Base-by-base conservation (phyloP, 805 yeast species). In the Clavispora phyllophila region DNA sequence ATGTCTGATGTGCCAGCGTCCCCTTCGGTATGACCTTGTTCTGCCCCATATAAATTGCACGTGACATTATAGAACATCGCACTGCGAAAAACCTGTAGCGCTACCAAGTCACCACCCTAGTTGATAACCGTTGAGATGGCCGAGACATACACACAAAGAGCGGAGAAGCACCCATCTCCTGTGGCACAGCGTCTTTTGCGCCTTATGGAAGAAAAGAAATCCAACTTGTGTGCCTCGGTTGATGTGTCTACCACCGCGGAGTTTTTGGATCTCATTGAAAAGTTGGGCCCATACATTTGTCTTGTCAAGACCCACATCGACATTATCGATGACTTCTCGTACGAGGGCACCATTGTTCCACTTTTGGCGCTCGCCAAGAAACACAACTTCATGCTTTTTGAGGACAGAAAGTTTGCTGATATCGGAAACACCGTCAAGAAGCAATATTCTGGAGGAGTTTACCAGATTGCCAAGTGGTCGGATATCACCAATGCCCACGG, bases 401-500 rank as follows among this genome's bases (percentile, higher is more conserved):
- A 93, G 68, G 99, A 93, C 67, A 78, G 99, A 50, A 93, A 93
- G 68, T 93, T 93, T 65, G 99, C 99, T 19, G 99, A 93, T 64
- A 93, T 93, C 55, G 99, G 99, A 14, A 88, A 90, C 59, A 93
- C 99, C 1, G 99, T 93, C 42, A 90, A 91, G 67, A 78, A 87
- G 36, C 99, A 93, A 65, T 93, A 91, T 64, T 71, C 85, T 25
- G 87, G 95, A 29, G 99, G 99, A 36, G 83, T 87, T 9, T 89
- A 80, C 70, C 81, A 79, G 58, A 91, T 91, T 47, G 93, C 96
- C 12, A 69, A 81, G 56, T 93, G 99, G 99, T 81, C 98, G 0
- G 96, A 93, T 58, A 89, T 93, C 53, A 91, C 98, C 27, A 93
- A 93, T 63, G 98, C 98, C 0, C 99, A 93, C 57, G 95, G 97